Evolutionary conservation across 495 filamentous ascomycete species (phyloP).

Genomic region (Tuber brumale): DNA sequence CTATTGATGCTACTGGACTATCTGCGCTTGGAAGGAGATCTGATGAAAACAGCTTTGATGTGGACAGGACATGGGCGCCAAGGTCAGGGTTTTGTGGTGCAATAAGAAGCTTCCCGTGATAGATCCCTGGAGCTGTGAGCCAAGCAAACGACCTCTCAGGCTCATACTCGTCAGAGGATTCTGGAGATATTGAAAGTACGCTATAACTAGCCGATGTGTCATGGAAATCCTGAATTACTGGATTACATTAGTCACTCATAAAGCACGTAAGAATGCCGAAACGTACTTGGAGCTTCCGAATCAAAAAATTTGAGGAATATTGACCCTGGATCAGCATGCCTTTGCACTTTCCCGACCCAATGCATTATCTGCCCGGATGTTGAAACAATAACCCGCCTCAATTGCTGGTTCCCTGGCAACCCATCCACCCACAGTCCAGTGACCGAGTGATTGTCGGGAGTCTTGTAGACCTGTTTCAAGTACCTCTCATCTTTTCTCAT

Average conservation of each 20-base stretch:
- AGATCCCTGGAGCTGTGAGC: conserved; percentile 81
- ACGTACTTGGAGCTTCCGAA: conserved; percentile 50
- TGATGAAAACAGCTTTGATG: conserved; percentile 67
- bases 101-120: conserved; percentile 66
- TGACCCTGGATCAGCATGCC: conserved; percentile 69
- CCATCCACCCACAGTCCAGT: conserved; percentile 75
- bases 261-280: background rate
- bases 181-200: conserved; percentile 65
- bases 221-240: conserved; percentile 40
- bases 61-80: conserved; percentile 59
- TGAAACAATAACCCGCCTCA: conserved; percentile 66
- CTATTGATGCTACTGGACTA: conserved; percentile 65
- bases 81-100: conserved; percentile 51
- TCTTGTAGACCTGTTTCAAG: conserved; percentile 68
- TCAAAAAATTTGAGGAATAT: conserved; percentile 87
- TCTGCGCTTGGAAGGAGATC: conserved; percentile 63
- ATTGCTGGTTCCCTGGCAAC: conserved; percentile 57
- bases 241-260: conserved; percentile 10
- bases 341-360: conserved; percentile 67
- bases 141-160: conserved; percentile 77
- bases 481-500: conserved; percentile 93
- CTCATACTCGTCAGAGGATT: conserved; percentile 48
- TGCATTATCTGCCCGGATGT: conserved; percentile 70
- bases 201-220: conserved; percentile 36
- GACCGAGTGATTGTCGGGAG: conserved; percentile 66